Evolutionary conservation across 2,329 filamentous ascomycete species (phyloP).

Genomic region (Paecilomyces niveus): DNA sequence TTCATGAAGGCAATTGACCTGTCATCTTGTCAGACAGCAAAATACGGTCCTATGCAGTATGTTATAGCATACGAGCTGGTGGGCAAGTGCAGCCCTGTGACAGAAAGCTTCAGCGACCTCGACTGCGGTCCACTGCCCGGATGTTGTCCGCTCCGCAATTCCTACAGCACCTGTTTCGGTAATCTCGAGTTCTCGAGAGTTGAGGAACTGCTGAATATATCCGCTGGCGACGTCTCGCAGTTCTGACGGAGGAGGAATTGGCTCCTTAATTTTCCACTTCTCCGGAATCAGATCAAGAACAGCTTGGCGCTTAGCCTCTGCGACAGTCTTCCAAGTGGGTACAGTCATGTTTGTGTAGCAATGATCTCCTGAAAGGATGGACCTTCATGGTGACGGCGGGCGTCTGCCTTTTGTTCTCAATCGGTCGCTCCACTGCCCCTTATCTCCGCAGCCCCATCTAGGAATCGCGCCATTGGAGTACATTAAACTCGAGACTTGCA

Average conservation of each 20-base stretch:
- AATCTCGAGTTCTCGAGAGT: constrained; percentile 49
- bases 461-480: background rate
- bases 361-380: background rate
- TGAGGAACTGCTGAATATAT: constrained; percentile 52
- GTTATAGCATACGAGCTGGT: constrained; percentile 45
- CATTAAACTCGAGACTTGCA: background rate
- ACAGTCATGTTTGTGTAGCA: background rate
- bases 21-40: background rate
- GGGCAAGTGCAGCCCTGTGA: constrained; percentile 50
- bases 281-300: constrained; percentile 49
- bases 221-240: constrained; percentile 50
- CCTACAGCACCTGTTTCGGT: constrained; percentile 54
- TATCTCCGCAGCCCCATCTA: background rate
- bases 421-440: background rate
- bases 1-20: constrained; percentile 48
- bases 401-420: background rate
- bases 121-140: constrained; percentile 50
- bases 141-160: constrained; percentile 48
- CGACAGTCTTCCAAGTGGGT: constrained; percentile 43
- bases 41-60: background rate
- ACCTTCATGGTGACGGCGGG: background rate
- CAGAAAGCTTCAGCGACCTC: constrained; percentile 52
- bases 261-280: constrained; percentile 46
- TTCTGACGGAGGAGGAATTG: constrained; percentile 43
- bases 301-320: constrained; percentile 47